phyloP scores from a whole-genome alignment of 306 rosid genomes.

The Medicago lupulina region DNA sequence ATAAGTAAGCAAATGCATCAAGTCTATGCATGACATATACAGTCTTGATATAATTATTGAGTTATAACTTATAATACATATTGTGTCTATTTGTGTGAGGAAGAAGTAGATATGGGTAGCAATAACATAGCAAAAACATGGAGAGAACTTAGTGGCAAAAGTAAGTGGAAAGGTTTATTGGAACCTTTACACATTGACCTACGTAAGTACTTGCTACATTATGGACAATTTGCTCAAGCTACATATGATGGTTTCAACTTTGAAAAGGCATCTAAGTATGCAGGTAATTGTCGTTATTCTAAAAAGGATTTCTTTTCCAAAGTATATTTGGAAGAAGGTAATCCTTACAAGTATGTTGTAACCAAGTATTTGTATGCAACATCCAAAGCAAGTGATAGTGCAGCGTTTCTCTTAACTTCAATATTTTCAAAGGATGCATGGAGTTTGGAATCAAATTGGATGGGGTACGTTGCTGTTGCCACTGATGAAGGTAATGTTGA shows the following conservation, averaged over 20 bases:
- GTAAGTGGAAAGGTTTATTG: conserved; percentile 59
- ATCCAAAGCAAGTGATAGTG: conserved; percentile 50
- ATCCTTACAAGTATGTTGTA: conserved; percentile 54
- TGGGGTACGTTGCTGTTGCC: conserved; percentile 77
- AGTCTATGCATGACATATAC: not conserved
- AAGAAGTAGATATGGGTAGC: conserved; percentile 10
- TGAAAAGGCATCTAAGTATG: conserved; percentile 57
- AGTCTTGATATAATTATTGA: not conserved
- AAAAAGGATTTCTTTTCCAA: conserved; percentile 60
- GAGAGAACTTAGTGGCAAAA: conserved; percentile 61
- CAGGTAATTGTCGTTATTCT: conserved; percentile 58
- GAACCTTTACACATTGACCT: conserved; percentile 76
- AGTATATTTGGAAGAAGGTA: conserved; percentile 54
- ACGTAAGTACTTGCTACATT: conserved; percentile 64
- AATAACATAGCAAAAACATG: conserved; percentile 14
- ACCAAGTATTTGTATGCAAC: conserved; percentile 75
- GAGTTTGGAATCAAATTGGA: conserved; percentile 80
- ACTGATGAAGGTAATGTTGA: conserved; percentile 51
- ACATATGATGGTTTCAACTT: conserved; percentile 71
- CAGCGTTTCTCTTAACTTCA: conserved; percentile 57
- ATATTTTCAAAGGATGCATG: conserved; percentile 65
- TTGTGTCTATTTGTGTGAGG: not conserved
- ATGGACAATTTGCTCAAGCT: conserved; percentile 70
- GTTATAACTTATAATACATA: not conserved
- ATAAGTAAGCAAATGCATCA: not conserved